These are phyloP conservation scores for Stephanodiscus minutulus DNA, from an alignment of 108 stramenopile species.

Conservation along the genomic window DNA sequence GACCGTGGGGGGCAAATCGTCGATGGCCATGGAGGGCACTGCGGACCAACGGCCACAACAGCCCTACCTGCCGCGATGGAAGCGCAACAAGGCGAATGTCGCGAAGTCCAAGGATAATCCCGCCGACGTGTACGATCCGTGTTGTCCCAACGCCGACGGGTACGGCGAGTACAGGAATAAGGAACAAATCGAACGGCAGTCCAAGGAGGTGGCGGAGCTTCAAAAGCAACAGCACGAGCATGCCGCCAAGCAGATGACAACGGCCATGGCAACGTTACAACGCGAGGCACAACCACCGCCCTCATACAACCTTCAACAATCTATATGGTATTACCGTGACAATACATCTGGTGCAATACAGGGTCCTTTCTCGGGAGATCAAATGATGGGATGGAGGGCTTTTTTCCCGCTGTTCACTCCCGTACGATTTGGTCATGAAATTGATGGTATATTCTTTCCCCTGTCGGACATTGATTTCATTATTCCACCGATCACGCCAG, in stretches of 20 bases:
- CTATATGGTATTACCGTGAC: constrained; percentile 72
- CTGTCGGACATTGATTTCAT: constrained; percentile 41
- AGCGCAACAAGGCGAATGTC: constrained; percentile 50
- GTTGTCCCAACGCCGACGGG: constrained; percentile 46
- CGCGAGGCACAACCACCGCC: constrained; percentile 8
- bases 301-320: constrained; percentile 33
- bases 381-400: constrained; percentile 64
- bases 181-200: constrained; percentile 49
- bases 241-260: constrained; percentile 13
- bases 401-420: constrained; percentile 53
- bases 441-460: constrained; percentile 24
- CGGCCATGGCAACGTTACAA: background rate
- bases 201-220: constrained; percentile 19
- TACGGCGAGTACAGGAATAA: constrained; percentile 50
- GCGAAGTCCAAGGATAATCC: constrained; percentile 20
- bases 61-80: constrained; percentile 41
- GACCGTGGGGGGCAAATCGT: constrained; percentile 11
- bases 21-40: constrained; percentile 14
- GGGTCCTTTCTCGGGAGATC: constrained; percentile 68
- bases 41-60: constrained; percentile 27
- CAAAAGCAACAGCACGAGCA: constrained; percentile 33
- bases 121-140: constrained; percentile 44
- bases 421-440: constrained; percentile 29
- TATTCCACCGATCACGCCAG: background rate
- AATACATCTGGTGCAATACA: constrained; percentile 60